Evolutionary conservation across 1,139 yeast genomes (phyloP), one percentile per base, ranked within the genome.

Genomic region (Yamadazyma sp.): DNA sequence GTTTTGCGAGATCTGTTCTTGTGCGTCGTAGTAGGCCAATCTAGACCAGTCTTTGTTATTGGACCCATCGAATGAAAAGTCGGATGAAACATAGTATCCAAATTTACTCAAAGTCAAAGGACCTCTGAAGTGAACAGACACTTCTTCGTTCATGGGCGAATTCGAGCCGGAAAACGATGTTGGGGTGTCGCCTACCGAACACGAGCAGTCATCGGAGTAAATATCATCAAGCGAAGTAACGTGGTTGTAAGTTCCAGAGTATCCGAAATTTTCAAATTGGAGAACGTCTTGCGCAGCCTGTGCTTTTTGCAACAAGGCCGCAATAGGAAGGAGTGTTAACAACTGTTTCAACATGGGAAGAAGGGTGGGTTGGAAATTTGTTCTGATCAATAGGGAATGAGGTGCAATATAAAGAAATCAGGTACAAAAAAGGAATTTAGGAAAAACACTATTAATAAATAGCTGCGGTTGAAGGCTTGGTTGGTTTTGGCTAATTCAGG

Each of bases 81-180:
- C 48, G 12, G 50, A 53, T 2, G 72, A 52, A 13, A 57, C 61
- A 49, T 68, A 70, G 27, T 59, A 66, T 50, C 89, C 97, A 57
- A 92, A 88, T 64, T 86, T 86, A 54, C 73, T 67, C 57, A 90
- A 76, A 43, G 77, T 72, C 50, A 92, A 62, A 24, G 97, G 98
- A 41, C 97, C 98, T 66, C 97, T 81, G 73, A 90, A 87, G 63
- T 90, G 97, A 41, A 92, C 86, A 13, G 96, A 82, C 37, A 90
- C 69, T 61, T 88, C 96, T 65, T 88, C 95, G 63, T 88, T 80
- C 44, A 90, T 68, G 24, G 97, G 97, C 34, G 96, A 69, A 56
- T 87, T 69, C 20, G 79, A 45, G 35, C 97, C 97, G 12, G 85
- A 74, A 65, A 88, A 86, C 8, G 76, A 47, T 14, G 65, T 64